These are phyloP conservation scores for Mortierella sp. DNA, from an alignment of 371 early-diverging fungal genomes.

Conservation along the genomic window DNA sequence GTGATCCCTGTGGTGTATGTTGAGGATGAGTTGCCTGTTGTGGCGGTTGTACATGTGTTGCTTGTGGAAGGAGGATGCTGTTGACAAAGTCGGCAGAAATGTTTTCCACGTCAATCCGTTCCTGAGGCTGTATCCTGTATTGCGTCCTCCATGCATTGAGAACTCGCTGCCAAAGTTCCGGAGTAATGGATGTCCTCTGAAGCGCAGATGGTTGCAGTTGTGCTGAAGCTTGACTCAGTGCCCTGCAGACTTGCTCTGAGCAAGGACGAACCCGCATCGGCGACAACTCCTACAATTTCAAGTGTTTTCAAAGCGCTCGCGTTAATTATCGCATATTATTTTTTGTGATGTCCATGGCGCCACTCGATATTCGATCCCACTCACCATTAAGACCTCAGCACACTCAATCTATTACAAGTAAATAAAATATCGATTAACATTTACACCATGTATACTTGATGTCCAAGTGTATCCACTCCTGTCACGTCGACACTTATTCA, in stretches of 20 bases:
- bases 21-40: slow-evolving; percentile 4
- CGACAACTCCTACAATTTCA: slow-evolving; percentile 25
- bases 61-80: slow-evolving; percentile 15
- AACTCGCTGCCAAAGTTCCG: slow-evolving; percentile 36
- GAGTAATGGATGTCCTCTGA: slow-evolving; percentile 31
- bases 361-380: background rate
- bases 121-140: slow-evolving; percentile 4
- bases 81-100: slow-evolving; percentile 40
- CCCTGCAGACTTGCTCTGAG: slow-evolving; percentile 38
- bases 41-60: background rate
- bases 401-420: slow-evolving; percentile 38
- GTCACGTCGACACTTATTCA: background rate
- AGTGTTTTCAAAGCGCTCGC: background rate
- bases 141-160: slow-evolving; percentile 28
- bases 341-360: background rate
- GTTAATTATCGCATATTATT: background rate
- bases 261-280: slow-evolving; percentile 29
- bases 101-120: slow-evolving; percentile 26
- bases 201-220: slow-evolving; percentile 31
- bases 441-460: background rate
- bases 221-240: slow-evolving; percentile 28
- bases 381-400: slow-evolving; percentile 34
- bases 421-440: background rate
- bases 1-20: background rate
- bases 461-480: background rate